phyloP scores from a whole-genome alignment of 2,329 filamentous ascomycete genomes.

The Lasiodiplodia sp. region DNA sequence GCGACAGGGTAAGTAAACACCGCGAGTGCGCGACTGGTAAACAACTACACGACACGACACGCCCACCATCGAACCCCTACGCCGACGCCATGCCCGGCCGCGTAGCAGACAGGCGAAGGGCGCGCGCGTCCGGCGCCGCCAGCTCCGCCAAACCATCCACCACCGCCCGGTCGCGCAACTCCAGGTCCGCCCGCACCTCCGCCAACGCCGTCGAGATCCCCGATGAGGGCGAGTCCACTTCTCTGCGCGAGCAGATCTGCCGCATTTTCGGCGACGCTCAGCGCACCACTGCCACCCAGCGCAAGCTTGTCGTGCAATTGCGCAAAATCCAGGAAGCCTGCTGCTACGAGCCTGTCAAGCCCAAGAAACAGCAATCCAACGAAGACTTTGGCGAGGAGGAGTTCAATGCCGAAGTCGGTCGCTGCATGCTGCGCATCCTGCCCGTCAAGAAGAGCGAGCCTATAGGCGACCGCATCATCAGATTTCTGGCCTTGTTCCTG shows the following conservation, averaged over 20 bases:
- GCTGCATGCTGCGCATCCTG: conserved; percentile 83
- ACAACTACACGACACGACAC: conserved; percentile 33
- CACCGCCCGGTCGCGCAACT: conserved; percentile 49
- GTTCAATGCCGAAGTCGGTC: conserved; percentile 84
- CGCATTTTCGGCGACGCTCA: conserved; percentile 70
- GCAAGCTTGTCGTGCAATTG: conserved; percentile 86
- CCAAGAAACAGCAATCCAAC: conserved; percentile 60
- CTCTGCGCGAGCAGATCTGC: conserved; percentile 76
- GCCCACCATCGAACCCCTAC: conserved; percentile 24
- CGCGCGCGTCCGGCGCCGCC: conserved; percentile 46
- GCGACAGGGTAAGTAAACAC: conserved; percentile 18
- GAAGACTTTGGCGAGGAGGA: conserved; percentile 82
- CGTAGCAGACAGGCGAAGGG: conserved; percentile 49
- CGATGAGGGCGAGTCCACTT: conserved; percentile 73
- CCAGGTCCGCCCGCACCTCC: conserved; percentile 51
- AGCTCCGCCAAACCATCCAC: conserved; percentile 52
- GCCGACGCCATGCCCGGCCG: conserved; percentile 54
- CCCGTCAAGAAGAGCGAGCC: conserved; percentile 90
- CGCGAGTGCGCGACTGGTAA: conserved; percentile 1
- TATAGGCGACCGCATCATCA: conserved; percentile 83
- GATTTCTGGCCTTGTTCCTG: conserved; percentile 88
- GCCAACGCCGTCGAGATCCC: conserved; percentile 60
- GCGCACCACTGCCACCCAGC: conserved; percentile 85
- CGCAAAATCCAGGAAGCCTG: conserved; percentile 91
- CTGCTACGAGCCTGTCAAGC: conserved; percentile 61